Base-by-base conservation (phyloP, 2,329 filamentous ascomycete species). In the Fusarium illudens region DNA sequence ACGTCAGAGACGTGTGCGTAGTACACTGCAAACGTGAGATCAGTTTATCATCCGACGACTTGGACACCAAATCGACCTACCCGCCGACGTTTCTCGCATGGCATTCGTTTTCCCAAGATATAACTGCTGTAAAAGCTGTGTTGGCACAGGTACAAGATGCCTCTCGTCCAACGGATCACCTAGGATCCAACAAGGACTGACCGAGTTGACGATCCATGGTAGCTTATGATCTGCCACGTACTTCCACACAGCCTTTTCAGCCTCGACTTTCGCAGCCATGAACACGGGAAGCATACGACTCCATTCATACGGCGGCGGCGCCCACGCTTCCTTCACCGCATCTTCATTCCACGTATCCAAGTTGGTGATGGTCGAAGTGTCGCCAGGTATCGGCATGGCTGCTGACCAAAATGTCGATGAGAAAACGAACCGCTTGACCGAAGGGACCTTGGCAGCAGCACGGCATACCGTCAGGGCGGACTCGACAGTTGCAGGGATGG, bases 101-200 rank as follows among this genome's bases (percentile, higher is more conserved):
- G 48, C 48, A 11, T 50, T 29, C 4, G 12, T 50, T 33, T 50
- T 50, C 29, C 48, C 48, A 51, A 27, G n/a, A 32, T 50, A 58
- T 13, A 58, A 17, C 36, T 58, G 55, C 25, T 30, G 44, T 3
- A 51, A 19, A 11, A 58, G 6, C 44, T 58, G 55, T 3, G 39
- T 36, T 11, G 55, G 44, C 25, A 51, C 13, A 22, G 55, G n/a
- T 4, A 27, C 6, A 30, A 58, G 10, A 37, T 58, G 46, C 44
- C 36, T 58, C 19, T 51, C 25, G 34, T 58, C 15, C 17, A 33
- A 48, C 17, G 49, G 33, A n/a, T 58, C 55, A 30, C 55, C 55
- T 7, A 58, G 10, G 55, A 58, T 39, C 55, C 55, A 58, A 32
- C 44, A 39, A 29, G 55, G 55, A 39, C 44, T 58, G 44, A 58